These are phyloP conservation scores for Neurospora sp. DNA, from an alignment of 495 filamentous ascomycete species.

Conservation along the genomic window DNA sequence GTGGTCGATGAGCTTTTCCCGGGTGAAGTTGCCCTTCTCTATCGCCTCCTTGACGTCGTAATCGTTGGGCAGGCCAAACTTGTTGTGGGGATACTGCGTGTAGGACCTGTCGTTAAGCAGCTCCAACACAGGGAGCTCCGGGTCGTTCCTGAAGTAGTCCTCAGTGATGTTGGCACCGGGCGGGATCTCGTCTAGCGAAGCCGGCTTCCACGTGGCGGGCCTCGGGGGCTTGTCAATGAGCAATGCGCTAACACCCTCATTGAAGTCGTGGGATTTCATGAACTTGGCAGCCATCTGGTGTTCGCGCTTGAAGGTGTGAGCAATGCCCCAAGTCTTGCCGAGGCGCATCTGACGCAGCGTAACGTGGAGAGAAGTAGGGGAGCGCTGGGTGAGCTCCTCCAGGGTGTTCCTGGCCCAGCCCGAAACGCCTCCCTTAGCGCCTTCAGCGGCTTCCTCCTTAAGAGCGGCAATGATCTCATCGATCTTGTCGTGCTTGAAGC, in stretches of 20 bases:
- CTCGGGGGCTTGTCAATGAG: slow-evolving; percentile 49
- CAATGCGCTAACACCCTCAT: slow-evolving; percentile 68
- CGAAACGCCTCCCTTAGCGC: slow-evolving; percentile 40
- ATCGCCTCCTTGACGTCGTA: slow-evolving; percentile 52
- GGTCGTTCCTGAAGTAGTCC: slow-evolving; percentile 48
- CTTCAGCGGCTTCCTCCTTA: slow-evolving; percentile 39
- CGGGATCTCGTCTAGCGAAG: slow-evolving; percentile 50
- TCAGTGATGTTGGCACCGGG: slow-evolving; percentile 34
- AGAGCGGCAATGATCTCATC: slow-evolving; percentile 62
- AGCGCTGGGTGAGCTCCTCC: slow-evolving; percentile 58
- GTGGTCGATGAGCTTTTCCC: slow-evolving; percentile 33
- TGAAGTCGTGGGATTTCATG: slow-evolving; percentile 83
- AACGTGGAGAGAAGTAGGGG: slow-evolving; percentile 76
- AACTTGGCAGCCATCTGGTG: slow-evolving; percentile 69
- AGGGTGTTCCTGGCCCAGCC: slow-evolving; percentile 71
- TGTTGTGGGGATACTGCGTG: slow-evolving; percentile 54
- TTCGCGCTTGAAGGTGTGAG: slow-evolving; percentile 74
- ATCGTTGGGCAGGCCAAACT: slow-evolving; percentile 64
- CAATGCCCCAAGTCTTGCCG: slow-evolving; percentile 64
- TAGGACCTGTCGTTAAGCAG: slow-evolving; percentile 46
- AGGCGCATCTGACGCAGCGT: slow-evolving; percentile 70
- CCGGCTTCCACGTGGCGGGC: slow-evolving; percentile 59
- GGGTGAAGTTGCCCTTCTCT: slow-evolving; percentile 21
- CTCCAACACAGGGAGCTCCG: slow-evolving; percentile 32
- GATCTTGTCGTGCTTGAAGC: slow-evolving; percentile 57